phyloP scores from a whole-genome alignment of 805 yeast species.

The Yarrowia bubula region DNA sequence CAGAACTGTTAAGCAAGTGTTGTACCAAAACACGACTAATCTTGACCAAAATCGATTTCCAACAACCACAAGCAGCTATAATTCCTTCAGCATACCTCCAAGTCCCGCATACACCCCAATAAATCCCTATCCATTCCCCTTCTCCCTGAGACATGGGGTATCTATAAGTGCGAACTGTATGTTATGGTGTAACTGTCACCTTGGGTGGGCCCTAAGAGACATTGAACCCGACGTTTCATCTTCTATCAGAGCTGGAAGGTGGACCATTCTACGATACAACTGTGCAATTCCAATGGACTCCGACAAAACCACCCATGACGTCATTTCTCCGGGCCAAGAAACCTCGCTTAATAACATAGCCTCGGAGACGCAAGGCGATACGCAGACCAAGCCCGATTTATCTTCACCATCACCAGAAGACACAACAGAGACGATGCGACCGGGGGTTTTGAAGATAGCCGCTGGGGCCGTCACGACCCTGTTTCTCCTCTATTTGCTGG shows the following conservation, averaged over 20 bases:
- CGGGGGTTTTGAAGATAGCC: background rate
- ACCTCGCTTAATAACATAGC: background rate
- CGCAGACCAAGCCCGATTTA: background rate
- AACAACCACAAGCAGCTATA: too few relatives aligned
- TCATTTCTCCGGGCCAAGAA: background rate
- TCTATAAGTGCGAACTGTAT: background rate
- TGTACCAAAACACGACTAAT: too few relatives aligned
- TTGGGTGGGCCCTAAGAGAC: background rate
- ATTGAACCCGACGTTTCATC: background rate
- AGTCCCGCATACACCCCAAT: too few relatives aligned
- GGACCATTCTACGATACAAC: background rate
- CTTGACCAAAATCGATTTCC: too few relatives aligned
- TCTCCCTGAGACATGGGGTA: too few relatives aligned
- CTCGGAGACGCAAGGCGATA: slow-evolving; percentile 3
- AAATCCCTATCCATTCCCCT: too few relatives aligned
- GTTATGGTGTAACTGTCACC: background rate
- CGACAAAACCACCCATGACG: background rate
- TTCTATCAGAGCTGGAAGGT: too few relatives aligned
- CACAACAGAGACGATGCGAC: background rate
- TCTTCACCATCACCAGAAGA: background rate
- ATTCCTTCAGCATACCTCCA: too few relatives aligned
- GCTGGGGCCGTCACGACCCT: background rate
- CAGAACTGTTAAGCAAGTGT: too few relatives aligned
- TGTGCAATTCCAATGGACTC: background rate
- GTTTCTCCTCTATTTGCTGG: background rate